Evolutionary conservation across 2,329 filamentous ascomycete species (phyloP), one percentile per base, ranked within the genome.

Genomic region (Sporothrix schenckii): DNA sequence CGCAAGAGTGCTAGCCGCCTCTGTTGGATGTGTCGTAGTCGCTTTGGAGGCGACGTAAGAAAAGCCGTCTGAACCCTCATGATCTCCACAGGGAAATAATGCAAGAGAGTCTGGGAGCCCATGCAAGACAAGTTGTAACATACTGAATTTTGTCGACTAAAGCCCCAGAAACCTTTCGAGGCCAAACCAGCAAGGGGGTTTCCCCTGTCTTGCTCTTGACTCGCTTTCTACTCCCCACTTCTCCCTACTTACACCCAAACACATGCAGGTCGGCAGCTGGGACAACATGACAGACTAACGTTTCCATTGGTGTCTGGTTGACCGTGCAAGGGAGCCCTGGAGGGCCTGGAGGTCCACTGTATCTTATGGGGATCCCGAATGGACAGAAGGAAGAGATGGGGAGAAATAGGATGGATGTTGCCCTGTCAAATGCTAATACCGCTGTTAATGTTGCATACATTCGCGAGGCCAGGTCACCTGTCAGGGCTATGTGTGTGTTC

Each of bases 31-130:
- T 34, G 14, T 47, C 44, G 52, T 58, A n/a, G 66, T 24, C 34
- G 50, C 53, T 58, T 58, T 58, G 19, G 53, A 68, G 66, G 52
- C 66, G 41, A 68, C 66, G 65, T 79, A 76, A 80, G 77, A 78
- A 77, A 75, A 9, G 74, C 78, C 79, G 78, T 80, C 80, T 80
- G 79, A 79, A 81, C 78, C 27, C 78, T 76, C 77, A 70, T 66
- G 78, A 80, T 81, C 78, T 77, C 76, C 79, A 72, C 78, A 78
- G 77, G 78, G 80, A 74, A 58, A 41, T 61, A 58, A 41, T 61
- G 56, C 56, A 44, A 41, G 56, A 24, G 52, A 53, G 52, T 27
- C 52, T 24, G 30, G 19, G 30, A 60, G 56, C 3, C 16, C n/a
- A 6, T 14, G 27, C 13, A 21, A 11, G 21, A 19, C 56, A 24